Percentiles rank a stretch among this genome's conserved stretches.
phyloP scores from a whole-genome alignment of 2,329 filamentous ascomycete genomes.

The Diaporthe vexans region DNA sequence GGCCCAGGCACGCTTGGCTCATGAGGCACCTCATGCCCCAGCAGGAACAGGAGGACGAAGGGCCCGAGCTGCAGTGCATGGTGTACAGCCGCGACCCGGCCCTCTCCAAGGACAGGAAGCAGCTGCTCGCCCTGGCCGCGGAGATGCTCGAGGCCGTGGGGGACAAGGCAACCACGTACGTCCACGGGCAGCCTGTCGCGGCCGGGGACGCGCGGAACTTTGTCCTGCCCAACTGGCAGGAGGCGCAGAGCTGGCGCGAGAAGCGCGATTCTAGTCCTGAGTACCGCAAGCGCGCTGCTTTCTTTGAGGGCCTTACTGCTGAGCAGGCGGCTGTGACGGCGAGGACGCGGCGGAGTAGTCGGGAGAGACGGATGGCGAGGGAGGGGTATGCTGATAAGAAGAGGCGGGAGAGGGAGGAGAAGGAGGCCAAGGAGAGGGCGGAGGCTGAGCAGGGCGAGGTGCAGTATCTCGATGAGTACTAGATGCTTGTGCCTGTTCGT shows the following conservation, averaged over 20 bases:
- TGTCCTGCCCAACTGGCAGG: background rate
- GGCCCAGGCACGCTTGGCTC: background rate
- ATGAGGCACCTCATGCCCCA: too few species aligned
- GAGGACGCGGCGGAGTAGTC: background rate
- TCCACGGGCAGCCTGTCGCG: constrained; percentile 2
- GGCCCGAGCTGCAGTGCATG: constrained; percentile 3
- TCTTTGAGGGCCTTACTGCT: background rate
- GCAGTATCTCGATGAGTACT: background rate
- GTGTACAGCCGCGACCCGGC: background rate
- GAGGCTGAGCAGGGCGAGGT: too few species aligned
- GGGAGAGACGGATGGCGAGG: background rate
- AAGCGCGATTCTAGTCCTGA: background rate
- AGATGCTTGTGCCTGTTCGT: background rate
- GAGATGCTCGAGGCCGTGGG: background rate
- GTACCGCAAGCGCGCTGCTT: background rate
- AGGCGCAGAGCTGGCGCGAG: background rate
- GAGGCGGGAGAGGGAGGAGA: background rate
- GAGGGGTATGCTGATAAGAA: background rate
- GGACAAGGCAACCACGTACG: background rate
- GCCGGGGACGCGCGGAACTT: background rate
- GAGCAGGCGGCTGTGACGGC: background rate
- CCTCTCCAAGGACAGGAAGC: background rate
- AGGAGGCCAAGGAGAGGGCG: too few species aligned
- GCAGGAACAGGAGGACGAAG: background rate
- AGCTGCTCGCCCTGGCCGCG: background rate